A percentile compares a stretch with the other conserved stretches of the same genome.
phyloP scores from a whole-genome alignment of 1,284 basidiomycete species.

The Puccinia sorghi region DNA sequence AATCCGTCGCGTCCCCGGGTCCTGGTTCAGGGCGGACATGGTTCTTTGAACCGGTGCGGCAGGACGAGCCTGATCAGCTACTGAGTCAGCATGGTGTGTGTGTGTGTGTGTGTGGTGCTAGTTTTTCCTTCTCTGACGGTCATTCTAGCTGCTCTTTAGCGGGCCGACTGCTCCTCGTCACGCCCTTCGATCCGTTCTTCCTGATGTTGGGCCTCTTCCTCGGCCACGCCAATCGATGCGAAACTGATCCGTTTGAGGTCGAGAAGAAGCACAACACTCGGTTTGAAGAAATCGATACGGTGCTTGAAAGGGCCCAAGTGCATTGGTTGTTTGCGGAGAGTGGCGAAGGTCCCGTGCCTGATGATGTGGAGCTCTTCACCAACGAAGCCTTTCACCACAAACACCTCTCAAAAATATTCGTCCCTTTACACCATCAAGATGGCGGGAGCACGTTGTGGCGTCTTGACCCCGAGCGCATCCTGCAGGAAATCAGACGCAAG shows the following conservation, averaged over 20 bases:
- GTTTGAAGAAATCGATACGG: slow-evolving; percentile 21
- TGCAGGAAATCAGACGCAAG: slow-evolving; percentile 15
- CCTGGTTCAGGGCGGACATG: background rate
- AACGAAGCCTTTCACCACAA: slow-evolving; percentile 15
- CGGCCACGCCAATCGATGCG: background rate
- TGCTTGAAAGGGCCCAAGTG: slow-evolving; percentile 16
- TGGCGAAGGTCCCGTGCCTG: background rate
- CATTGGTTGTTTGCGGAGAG: slow-evolving; percentile 15
- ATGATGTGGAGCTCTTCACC: slow-evolving; percentile 22
- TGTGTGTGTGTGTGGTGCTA: background rate
- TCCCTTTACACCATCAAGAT: background rate
- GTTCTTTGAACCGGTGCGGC: slow-evolving; percentile 1
- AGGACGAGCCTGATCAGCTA: slow-evolving; percentile 8
- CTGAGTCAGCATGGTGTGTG: slow-evolving; percentile 28
- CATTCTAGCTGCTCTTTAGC: slow-evolving; percentile 21
- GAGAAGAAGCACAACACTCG: background rate
- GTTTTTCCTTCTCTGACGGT: background rate
- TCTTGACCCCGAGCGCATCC: slow-evolving; percentile 2
- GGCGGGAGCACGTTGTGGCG: slow-evolving; percentile 10
- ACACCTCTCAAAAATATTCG: background rate
- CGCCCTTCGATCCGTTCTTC: slow-evolving; percentile 34
- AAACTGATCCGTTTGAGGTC: background rate
- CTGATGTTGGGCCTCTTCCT: slow-evolving; percentile 26
- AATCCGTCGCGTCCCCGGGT: slow-evolving; percentile 12
- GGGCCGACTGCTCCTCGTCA: slow-evolving; percentile 26